Evolutionary conservation across 768 basidiomycete species (phyloP), one percentile per base, ranked within the genome.

Genomic region (Calocera viscosa): DNA sequence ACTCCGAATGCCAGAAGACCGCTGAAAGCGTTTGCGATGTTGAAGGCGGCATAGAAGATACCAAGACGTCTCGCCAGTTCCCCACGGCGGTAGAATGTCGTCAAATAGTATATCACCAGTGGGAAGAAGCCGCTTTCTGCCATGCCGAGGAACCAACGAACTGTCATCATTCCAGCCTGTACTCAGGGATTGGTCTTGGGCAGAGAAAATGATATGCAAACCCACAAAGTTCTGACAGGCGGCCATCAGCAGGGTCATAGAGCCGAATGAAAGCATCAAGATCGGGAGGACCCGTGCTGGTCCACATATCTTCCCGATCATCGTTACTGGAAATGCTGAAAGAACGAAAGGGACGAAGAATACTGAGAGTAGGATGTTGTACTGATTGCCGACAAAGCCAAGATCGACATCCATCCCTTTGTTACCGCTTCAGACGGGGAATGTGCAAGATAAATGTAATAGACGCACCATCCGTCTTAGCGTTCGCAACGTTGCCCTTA

Each of bases 31-130:
- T 70, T 60, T 22, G 53, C 53, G 26, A 60, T 41, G 33, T 67
- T 53, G 28, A 39, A 43, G 67, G 67, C 70, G 75, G 79, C 81
- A 70, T 83, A 83, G 70, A 82, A 84, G 1, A 82, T 66, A 26
- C 81, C 81, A 22, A 84, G 74, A 2, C 82, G 75, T 17, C 78
- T 78, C n/a, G 82, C 82, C 7, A 84, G 74, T 71, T 84, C 82
- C 53, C 79, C 76, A 35, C 82, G 73, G 68, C 78, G 81, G 72
- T 82, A 82, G 67, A 82, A 82, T 0, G 80, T 81, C 1, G 80
- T 81, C n/a, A 83, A 74, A 70, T 82, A 82, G 71, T 80, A 82
- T 1, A 83, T 78, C 76, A 79, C 28, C 53, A 60, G 30, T 19
- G 53, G 53, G 30, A 60, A 60, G 53, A 60, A 60, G 14, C 53